Base-by-base conservation (phyloP, 2,329 filamentous ascomycete genomes). In the Trichophyton benhamiae region DNA sequence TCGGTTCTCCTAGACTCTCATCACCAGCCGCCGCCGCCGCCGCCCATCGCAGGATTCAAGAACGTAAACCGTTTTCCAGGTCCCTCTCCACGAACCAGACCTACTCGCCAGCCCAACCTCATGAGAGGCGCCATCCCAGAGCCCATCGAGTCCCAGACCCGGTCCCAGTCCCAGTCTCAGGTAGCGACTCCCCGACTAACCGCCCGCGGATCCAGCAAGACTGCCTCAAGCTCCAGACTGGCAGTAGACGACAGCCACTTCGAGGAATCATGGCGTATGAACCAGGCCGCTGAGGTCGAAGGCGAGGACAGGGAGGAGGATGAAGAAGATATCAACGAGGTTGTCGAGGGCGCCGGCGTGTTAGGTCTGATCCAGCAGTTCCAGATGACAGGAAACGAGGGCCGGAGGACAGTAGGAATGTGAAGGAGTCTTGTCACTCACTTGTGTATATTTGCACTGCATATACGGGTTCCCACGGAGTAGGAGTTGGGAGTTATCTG, bases 351-450 rank as follows among this genome's bases (percentile, higher is more conserved):
- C 3, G 79, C 77, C 1, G 85, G 85, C 1, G 84, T 87, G 3
- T 71, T 88, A 62, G 85, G 85, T 7, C 71, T 88, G 66, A 77
- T 88, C 61, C 82, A 85, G 69, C 83, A 88, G 68, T 87, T 87
- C 67, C 83, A 85, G 64, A 84, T 82, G 72, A 83, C 82, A 42
- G 73, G 72, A 57, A 71, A 72, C 52, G 72, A 75, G 58, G 72
- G 72, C n/a, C 68, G 74, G 36, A 68, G 69, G 55, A 70, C 72
- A 9, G 69, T 73, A 60, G 72, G 72, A 7, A 71, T 75, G n/a
- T 75, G 67, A 30, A 11, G 11, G 9, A 38, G 33, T 38, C 33
- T 38, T 8, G 27, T 4, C 13, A 9, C 22, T 38, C 49, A 7
- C 41, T 15, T 44, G 5, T 44, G 33, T 38, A 38, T 38, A 36